Conservation (phyloP, 1,139 yeast genomes). For the Suhomyces maxii region DNA sequence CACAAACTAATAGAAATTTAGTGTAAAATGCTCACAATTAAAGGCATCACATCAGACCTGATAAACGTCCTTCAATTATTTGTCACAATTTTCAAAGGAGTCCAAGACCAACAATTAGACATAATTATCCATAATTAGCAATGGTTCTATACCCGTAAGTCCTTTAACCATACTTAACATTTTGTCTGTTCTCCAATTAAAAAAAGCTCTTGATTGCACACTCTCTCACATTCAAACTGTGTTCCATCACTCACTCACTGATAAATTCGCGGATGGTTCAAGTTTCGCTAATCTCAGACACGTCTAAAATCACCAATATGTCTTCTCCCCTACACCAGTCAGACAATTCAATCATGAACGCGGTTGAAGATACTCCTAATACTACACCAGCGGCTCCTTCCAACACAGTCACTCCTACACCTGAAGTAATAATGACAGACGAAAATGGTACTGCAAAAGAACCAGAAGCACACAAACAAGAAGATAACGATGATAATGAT, state of each 20-base stretch:
- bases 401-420: slow-evolving; percentile 9
- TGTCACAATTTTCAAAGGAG: too few relatives aligned
- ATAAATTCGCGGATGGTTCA: neutral
- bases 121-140: too few relatives aligned
- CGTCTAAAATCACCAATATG: slow-evolving; percentile 4
- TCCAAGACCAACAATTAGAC: too few relatives aligned
- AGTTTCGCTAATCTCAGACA: slow-evolving; percentile 1
- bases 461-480: slow-evolving; percentile 3
- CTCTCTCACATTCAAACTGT: neutral
- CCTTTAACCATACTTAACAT: too few relatives aligned
- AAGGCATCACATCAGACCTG: too few relatives aligned
- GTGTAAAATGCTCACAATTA: too few relatives aligned
- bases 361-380: slow-evolving; percentile 9
- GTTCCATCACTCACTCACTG: neutral
- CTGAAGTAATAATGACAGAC: slow-evolving; percentile 5
- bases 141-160: too few relatives aligned
- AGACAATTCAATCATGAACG: slow-evolving; percentile 2
- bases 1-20: too few relatives aligned
- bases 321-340: slow-evolving; percentile 7
- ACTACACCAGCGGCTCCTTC: slow-evolving; percentile 10
- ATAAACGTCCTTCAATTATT: too few relatives aligned
- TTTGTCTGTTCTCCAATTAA: too few relatives aligned
- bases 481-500: slow-evolving; percentile 20
- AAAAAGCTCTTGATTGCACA: too few relatives aligned
- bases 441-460: slow-evolving; percentile 1